phyloP scores from a whole-genome alignment of 2,329 filamentous ascomycete genomes.

The Cordyceps cicadae region DNA sequence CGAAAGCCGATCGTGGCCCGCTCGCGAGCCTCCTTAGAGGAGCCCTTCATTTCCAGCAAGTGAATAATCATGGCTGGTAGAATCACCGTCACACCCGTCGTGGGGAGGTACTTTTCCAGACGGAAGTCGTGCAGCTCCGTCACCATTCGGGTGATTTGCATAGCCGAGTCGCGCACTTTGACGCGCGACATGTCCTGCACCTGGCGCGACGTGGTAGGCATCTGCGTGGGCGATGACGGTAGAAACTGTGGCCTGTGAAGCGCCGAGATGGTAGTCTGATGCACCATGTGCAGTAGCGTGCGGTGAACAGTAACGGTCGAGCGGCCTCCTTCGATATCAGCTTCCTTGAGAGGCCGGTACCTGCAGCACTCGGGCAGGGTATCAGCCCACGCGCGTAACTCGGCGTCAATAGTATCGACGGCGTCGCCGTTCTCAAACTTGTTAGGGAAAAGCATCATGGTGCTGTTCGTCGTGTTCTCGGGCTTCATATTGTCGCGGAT shows the following conservation, averaged over 20 bases:
- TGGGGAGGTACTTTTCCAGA: conserved; percentile 74
- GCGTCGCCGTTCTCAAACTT: conserved; percentile 77
- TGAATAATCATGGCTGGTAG: conserved; percentile 92
- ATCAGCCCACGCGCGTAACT: conserved; percentile 69
- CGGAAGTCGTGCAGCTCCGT: conserved; percentile 64
- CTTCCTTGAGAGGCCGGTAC: conserved; percentile 49
- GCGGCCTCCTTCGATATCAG: conserved; percentile 52
- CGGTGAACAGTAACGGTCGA: conserved; percentile 61
- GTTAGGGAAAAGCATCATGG: conserved; percentile 87
- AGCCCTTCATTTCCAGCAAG: conserved; percentile 83
- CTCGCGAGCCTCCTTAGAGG: conserved; percentile 61
- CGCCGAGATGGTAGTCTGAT: conserved; percentile 83
- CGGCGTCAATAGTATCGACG: conserved; percentile 69
- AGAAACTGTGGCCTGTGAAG: conserved; percentile 87
- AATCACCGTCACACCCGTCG: conserved; percentile 83
- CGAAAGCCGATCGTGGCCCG: conserved; percentile 73
- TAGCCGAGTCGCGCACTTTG: conserved; percentile 75
- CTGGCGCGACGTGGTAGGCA: conserved; percentile 50
- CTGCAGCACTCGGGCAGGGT: conserved; percentile 63
- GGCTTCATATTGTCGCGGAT: conserved; percentile 75
- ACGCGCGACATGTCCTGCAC: conserved; percentile 74
- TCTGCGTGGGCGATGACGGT: conserved; percentile 55
- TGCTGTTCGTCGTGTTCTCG: conserved; percentile 64
- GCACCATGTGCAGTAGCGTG: conserved; percentile 87
- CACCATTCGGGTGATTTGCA: conserved; percentile 78